These are phyloP conservation scores for Fusarium miscanthi DNA, from an alignment of 2,329 filamentous ascomycete species.

Conservation along the genomic window DNA sequence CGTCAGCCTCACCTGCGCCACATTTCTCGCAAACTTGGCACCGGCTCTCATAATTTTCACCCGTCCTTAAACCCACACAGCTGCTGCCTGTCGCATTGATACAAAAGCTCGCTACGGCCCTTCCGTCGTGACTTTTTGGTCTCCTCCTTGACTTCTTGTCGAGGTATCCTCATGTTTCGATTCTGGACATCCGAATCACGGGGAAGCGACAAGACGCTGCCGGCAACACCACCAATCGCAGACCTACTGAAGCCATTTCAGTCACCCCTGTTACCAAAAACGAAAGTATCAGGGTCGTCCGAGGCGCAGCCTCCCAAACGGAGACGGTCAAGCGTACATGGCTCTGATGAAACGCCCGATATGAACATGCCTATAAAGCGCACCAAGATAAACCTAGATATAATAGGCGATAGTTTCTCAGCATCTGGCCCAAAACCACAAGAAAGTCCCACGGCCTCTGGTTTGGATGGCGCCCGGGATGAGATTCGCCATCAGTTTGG, in stretches of 20 bases:
- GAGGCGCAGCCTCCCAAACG: slow-evolving; percentile 53
- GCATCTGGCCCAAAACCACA: slow-evolving; percentile 36
- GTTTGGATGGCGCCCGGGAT: slow-evolving; percentile 70
- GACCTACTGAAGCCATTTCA: slow-evolving; percentile 46
- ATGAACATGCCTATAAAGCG: slow-evolving; percentile 55
- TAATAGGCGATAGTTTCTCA: slow-evolving; percentile 38
- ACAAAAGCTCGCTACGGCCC: slow-evolving; percentile 28
- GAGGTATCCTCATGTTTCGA: slow-evolving; percentile 68
- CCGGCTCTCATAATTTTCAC: slow-evolving; percentile 20
- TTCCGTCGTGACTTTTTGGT: slow-evolving; percentile 30
- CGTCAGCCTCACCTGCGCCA: slow-evolving; percentile 48
- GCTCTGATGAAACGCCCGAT: slow-evolving; percentile 43
- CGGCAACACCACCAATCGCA: slow-evolving; percentile 56
- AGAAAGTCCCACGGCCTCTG: slow-evolving; percentile 36
- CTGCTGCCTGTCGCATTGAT: slow-evolving; percentile 36
- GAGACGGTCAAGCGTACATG: slow-evolving; percentile 52
- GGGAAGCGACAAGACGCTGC: slow-evolving; percentile 65
- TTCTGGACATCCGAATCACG: slow-evolving; percentile 69
- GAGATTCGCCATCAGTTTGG: slow-evolving; percentile 88
- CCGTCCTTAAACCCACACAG: slow-evolving; percentile 13
- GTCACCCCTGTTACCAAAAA: slow-evolving; percentile 48
- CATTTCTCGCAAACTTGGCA: slow-evolving; percentile 22
- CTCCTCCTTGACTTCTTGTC: slow-evolving; percentile 37
- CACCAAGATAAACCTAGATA: slow-evolving; percentile 50
- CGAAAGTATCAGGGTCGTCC: slow-evolving; percentile 41